phyloP scores from a whole-genome alignment of 75 land plant genomes.

The Sequoiadendron giganteum region DNA sequence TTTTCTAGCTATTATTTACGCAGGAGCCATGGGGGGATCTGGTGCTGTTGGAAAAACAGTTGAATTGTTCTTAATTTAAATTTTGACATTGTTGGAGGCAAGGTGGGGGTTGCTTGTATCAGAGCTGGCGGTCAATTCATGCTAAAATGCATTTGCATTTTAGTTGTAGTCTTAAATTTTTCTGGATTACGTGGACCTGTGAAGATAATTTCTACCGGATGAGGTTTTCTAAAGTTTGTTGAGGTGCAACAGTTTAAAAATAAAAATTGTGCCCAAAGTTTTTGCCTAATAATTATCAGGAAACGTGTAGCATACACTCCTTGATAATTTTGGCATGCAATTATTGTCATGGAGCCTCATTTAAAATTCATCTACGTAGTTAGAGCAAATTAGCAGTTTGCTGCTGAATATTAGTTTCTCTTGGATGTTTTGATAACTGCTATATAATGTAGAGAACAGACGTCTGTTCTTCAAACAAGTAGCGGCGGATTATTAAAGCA shows the following conservation, averaged over 20 bases:
- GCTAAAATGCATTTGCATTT: slow-evolving; percentile 7
- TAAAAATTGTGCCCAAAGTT: background rate
- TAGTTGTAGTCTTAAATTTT: background rate
- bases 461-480: background rate
- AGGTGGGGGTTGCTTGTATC: background rate
- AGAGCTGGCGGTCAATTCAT: slow-evolving; percentile 5
- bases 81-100: slow-evolving; percentile 6
- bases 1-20: background rate
- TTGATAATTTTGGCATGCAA: background rate
- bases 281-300: background rate
- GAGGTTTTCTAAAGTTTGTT: slow-evolving; percentile 5
- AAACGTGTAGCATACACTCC: background rate
- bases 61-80: background rate
- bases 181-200: background rate
- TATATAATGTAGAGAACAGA: slow-evolving; percentile 3
- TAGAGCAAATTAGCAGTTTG: background rate
- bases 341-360: background rate
- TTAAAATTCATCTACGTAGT: background rate
- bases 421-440: background rate
- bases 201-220: background rate
- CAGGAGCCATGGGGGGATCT: background rate
- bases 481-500: background rate
- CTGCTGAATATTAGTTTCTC: background rate
- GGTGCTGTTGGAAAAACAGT: background rate
- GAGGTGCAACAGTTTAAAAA: background rate